Evolutionary conservation across 371 early-diverging fungal genomes (phyloP).

Genomic region (Dichotomocladium elegans): DNA sequence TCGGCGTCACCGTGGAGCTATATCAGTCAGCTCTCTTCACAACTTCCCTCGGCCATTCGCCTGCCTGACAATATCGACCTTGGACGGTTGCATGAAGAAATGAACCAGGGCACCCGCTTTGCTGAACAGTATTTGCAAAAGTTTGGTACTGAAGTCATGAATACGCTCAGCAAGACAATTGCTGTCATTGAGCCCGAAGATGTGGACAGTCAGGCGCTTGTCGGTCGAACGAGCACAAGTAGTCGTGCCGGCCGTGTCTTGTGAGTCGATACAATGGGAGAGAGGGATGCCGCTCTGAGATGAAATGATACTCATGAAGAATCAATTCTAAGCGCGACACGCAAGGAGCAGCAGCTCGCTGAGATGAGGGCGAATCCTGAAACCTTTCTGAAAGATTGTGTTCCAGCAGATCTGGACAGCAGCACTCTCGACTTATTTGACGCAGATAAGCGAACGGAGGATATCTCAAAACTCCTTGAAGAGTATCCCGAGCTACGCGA

Average conservation of each 20-base stretch:
- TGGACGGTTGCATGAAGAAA: slow-evolving; percentile 30
- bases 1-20: background rate
- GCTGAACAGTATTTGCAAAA: slow-evolving; percentile 48
- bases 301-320: background rate
- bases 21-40: background rate
- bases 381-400: slow-evolving; percentile 25
- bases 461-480: slow-evolving; percentile 35
- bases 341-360: slow-evolving; percentile 39
- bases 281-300: background rate
- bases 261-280: slow-evolving; percentile 10
- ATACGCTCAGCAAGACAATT: slow-evolving; percentile 29
- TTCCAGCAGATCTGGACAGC: slow-evolving; percentile 8
- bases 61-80: slow-evolving; percentile 45
- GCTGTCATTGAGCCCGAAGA: slow-evolving; percentile 35
- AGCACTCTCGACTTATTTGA: slow-evolving; percentile 20
- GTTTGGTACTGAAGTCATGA: slow-evolving; percentile 42
- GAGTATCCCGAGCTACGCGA: slow-evolving; percentile 32
- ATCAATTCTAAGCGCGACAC: slow-evolving; percentile 25
- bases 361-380: slow-evolving; percentile 32
- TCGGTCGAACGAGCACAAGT: slow-evolving; percentile 1
- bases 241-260: slow-evolving; percentile 17
- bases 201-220: slow-evolving; percentile 5
- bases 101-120: slow-evolving; percentile 39
- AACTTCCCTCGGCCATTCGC: slow-evolving; percentile 15
- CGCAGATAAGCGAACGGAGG: slow-evolving; percentile 40